phyloP scores from a whole-genome alignment of 2,329 filamentous ascomycete genomes.

The Lasiodiplodia hormozganensis region DNA sequence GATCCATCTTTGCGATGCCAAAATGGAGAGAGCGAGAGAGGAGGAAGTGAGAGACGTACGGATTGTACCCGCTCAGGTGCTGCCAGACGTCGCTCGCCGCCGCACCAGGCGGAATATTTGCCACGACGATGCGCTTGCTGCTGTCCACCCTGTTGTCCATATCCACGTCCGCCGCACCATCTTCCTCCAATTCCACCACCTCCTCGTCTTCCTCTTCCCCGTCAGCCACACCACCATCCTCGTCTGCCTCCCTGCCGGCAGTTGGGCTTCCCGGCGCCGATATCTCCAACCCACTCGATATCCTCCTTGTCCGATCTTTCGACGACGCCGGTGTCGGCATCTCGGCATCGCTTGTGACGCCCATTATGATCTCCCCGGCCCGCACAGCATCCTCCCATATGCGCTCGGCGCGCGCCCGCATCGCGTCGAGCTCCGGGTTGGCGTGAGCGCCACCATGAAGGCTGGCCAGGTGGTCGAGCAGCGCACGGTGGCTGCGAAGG shows the following conservation, averaged over 20 bases:
- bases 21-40: too few relatives aligned
- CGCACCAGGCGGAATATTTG: slow-evolving; percentile 5
- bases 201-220: not conserved
- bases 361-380: slow-evolving; percentile 10
- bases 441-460: not conserved
- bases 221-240: not conserved
- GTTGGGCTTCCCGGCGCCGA: not conserved
- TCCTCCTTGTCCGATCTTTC: not conserved
- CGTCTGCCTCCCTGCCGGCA: not conserved
- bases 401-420: slow-evolving; percentile 16
- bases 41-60: not conserved
- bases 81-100: not conserved
- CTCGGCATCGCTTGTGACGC: not conserved
- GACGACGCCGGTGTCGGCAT: not conserved
- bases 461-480: slow-evolving; percentile 16
- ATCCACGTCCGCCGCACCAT: not conserved
- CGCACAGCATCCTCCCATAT: slow-evolving; percentile 24
- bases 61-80: not conserved
- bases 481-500: slow-evolving; percentile 22
- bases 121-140: slow-evolving; percentile 13
- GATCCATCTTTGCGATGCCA: not conserved
- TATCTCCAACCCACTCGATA: slow-evolving; percentile 1
- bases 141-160: not conserved
- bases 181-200: not conserved
- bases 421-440: slow-evolving; percentile 5